Base-by-base conservation (phyloP, 257 asterid species). In the Penstemon newberryi region DNA sequence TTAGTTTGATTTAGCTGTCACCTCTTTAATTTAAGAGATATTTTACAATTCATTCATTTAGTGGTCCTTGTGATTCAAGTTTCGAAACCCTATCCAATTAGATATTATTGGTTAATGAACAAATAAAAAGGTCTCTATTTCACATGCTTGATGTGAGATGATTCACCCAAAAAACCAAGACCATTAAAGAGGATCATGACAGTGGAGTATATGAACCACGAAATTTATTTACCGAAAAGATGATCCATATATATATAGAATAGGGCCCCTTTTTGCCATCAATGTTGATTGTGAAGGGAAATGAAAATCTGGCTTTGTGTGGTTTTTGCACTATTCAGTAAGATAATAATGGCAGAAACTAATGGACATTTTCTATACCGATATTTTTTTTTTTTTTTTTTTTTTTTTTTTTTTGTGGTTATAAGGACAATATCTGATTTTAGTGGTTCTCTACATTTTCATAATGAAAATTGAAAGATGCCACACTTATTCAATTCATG, bases 251-350 rank as follows among this genome's bases (percentile, higher is more conserved):
- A 25, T 52, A 40, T 4, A 2, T 43, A 15, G 37, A 2, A 0
- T 8, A 3, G 58, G 59, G 6, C 62, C 69, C 43, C 41, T 40
- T 13, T 18, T 4, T 12, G 9, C 52, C 52, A 67, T 54, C 4
- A 4, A 67, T 74, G 4, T 71, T 60, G 70, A 63, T 41, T 33
- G 33, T 53, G 58, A 69, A 56, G 56, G 18, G 43, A 52, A 25
- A 18, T 8, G 9, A 60, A 65, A 70, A 70, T 70, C 49, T 65
- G 60, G 52, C 43, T 43, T 65, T 47, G 4, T 65, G 66, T 75
- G 76, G 73, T 65, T 1, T 1, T 54, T 65, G 39, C 54, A 37
- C 45, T 70, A 25, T 7, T 49, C n/a, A 49, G 12, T 7, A 65
- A 41, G 12, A 46, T 43, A 63, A 63, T 69, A 63, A 69, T 72